Evolutionary conservation across 768 basidiomycete genomes (phyloP), one percentile per base, ranked within the genome.

Genomic region (Wakefieldia striispora): DNA sequence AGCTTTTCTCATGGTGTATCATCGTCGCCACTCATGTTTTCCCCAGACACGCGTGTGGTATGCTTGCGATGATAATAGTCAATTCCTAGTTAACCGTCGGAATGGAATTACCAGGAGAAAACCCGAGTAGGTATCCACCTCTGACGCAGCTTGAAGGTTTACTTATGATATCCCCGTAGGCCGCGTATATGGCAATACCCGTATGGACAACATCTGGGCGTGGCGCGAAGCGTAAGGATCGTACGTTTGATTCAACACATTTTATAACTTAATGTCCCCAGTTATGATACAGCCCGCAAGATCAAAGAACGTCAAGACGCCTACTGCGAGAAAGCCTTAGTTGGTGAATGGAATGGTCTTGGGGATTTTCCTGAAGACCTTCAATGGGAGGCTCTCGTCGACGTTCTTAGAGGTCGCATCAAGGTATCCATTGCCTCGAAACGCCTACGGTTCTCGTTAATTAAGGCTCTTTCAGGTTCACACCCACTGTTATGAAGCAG

Each of bases 351-450:
- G 73, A 45, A 61, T 36, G 69, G 71, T 12, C 60, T 77, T 33
- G 63, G 47, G 19, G 62, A 59, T 24, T 81, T 78, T 61, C 83
- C 83, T 1, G 73, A 81, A 40, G 79, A 79, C 40, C 71, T 91
- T 14, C 79, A 88, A 59, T 89, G 86, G 88, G 88, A 91, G 60
- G 78, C 86, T 2, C 69, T 91, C 19, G 84, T 87, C 0, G 88
- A 91, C 60, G 86, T 91, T 2, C 66, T 92, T 7, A 73, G 91
- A 55, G 90, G 91, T 13, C 77, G 79, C 47, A 87, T 89, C 40
- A 91, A 87, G 48, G 55, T 12, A 55, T 53, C 16, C 58, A 78
- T 54, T 75, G 72, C 38, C 76, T 75, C 45, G 74, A 74, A 57
- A 58, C 46, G 27, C 10, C 17, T 24, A 9, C n/a, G 1, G 20